Evolutionary conservation across 805 yeast genomes (phyloP), one percentile per base, ranked within the genome.

Genomic region (Starmerella stigmatis): DNA sequence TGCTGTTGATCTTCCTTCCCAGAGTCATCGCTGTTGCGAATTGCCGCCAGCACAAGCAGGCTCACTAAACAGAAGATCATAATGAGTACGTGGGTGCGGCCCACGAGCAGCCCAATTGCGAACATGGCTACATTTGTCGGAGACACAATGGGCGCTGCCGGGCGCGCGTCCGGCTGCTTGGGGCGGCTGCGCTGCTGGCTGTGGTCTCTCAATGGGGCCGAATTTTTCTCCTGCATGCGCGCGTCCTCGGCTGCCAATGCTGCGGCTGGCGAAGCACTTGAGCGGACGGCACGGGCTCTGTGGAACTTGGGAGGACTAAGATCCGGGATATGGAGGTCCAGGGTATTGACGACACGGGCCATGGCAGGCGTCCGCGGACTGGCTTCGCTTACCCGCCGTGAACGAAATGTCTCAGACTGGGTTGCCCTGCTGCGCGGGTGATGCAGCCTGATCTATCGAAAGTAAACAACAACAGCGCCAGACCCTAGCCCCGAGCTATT

Each of bases 351-450:
- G 3, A 30, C 30, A 17, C 21, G 15, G 15, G 40, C 30, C 40
- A 36, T 36, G 19, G 10, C 21, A 15, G n/a, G 30, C 27, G 15
- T 17, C 19, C 37, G 9, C 8, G 7, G 27, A 26, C 19, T 30
- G n/a, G 28, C 10, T 25, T 20, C 30, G 28, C 28, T 21, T 23
- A 11, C 15, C 19, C 30, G 40, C n/a, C 15, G 40, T 21, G n/a
- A 25, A 21, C 28, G n/a, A 25, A 21, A 23, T 36, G 40, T 36
- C 25, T 36, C 40, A 36, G 40, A 36, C 25, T 10, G 30, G 19
- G 9, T n/a, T 25, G 27, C 27, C 27, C n/a, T n/a, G n/a, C n/a
- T 9, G 12, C 26, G 37, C 5, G 37, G 27, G 12, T 9, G 37
- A 26, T 33, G 35, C 35, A 32, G 35, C 23, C 10, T 4, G 11